Evolutionary conservation across 179 eudicot genomes (phyloP).

Genomic region (Spergularia azorica): DNA sequence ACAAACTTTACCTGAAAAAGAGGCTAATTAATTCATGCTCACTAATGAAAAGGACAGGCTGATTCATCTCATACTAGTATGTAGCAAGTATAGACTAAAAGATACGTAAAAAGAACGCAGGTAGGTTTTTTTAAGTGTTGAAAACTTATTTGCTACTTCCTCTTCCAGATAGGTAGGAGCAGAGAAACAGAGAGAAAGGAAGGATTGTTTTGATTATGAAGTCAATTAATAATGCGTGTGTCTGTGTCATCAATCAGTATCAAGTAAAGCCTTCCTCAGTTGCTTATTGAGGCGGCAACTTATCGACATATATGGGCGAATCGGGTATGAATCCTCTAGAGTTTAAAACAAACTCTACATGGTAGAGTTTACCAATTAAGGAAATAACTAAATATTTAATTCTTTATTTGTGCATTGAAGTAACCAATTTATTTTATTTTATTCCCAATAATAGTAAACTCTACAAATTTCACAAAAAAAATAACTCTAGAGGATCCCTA

Average conservation of each 20-base stretch:
- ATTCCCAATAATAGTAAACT: too few species aligned
- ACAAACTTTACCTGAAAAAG: neutral
- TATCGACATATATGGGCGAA: neutral
- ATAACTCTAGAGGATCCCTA: too few species aligned
- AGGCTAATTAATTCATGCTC: neutral
- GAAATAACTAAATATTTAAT: too few species aligned
- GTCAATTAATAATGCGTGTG: neutral
- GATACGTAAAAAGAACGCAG: neutral
- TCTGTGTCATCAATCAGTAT: neutral
- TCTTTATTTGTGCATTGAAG: too few species aligned
- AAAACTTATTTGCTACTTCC: neutral
- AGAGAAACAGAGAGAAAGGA: neutral
- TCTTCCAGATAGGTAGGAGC: neutral
- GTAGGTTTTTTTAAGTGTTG: neutral
- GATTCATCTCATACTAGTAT: neutral
- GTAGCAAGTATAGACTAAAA: neutral
- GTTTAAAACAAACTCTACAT: too few species aligned
- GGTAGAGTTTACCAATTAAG: too few species aligned
- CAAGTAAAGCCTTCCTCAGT: conserved; percentile 4
- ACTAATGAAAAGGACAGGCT: neutral
- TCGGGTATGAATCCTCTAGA: too few species aligned
- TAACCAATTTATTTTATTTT: too few species aligned
- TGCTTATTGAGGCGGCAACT: neutral
- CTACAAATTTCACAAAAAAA: too few species aligned
- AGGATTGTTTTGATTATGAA: neutral